Percentiles rank a stretch among this genome's conserved stretches.
These are phyloP conservation scores for Cephaloascus fragrans DNA, from an alignment of 805 yeast species.

Conservation along the genomic window DNA sequence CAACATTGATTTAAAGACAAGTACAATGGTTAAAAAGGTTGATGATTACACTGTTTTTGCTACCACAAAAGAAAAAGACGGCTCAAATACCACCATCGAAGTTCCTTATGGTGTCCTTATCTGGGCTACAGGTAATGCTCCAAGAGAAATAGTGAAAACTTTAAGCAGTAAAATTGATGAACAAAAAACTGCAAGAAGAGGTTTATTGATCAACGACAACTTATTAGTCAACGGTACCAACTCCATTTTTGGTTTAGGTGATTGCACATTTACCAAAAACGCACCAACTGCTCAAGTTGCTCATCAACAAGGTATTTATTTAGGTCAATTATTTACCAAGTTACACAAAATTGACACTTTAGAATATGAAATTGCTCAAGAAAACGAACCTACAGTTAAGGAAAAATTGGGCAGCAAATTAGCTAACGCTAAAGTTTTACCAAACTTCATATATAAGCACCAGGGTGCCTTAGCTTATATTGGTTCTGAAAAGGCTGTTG, in stretches of 20 bases:
- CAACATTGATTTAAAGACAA: conserved; percentile 66
- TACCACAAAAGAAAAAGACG: conserved; percentile 56
- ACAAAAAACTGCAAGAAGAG: conserved; percentile 83
- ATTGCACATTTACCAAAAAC: conserved; percentile 83
- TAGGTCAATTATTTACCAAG: conserved; percentile 63
- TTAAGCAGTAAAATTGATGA: conserved; percentile 62
- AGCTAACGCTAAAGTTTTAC: conserved; percentile 27
- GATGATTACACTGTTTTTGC: conserved; percentile 64
- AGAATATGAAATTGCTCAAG: conserved; percentile 31
- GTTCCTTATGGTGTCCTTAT: conserved; percentile 89
- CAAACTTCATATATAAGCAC: conserved; percentile 73
- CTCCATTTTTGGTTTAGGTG: conserved; percentile 86
- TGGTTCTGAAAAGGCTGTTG: conserved; percentile 90
- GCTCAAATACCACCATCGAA: conserved; percentile 46
- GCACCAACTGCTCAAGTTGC: conserved; percentile 99
- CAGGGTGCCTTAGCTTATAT: conserved; percentile 92
- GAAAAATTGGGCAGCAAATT: conserved; percentile 38
- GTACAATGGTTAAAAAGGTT: conserved; percentile 84
- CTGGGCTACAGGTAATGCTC: conserved; percentile 97
- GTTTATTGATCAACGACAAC: conserved; percentile 76
- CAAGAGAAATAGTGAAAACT: conserved; percentile 62
- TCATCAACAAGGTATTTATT: conserved; percentile 81
- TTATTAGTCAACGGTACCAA: conserved; percentile 74
- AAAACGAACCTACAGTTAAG: conserved; percentile 29
- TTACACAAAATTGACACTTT: conserved; percentile 52